These are phyloP conservation scores for Mytilinidion resinicola DNA, from an alignment of 495 filamentous ascomycete genomes.

Conservation along the genomic window DNA sequence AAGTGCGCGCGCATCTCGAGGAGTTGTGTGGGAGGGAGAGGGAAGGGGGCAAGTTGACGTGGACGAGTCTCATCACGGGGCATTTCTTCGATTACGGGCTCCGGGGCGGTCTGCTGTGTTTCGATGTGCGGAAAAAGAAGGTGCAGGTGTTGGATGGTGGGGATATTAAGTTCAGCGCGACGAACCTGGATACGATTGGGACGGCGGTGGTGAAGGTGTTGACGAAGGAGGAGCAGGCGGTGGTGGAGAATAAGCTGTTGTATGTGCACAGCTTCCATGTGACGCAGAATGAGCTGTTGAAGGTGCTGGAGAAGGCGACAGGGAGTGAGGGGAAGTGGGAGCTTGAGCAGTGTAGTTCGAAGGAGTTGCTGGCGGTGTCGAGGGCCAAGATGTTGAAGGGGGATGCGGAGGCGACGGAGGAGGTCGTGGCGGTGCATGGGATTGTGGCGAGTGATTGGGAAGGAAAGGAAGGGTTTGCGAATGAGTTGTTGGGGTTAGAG, in stretches of 20 bases:
- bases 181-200: slow-evolving; percentile 13
- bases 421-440: slow-evolving; percentile 18
- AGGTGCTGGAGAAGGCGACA: slow-evolving; percentile 16
- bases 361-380: slow-evolving; percentile 7
- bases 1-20: slow-evolving; percentile 11
- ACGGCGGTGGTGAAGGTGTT: slow-evolving; percentile 17
- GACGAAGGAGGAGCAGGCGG: slow-evolving; percentile 9
- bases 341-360: slow-evolving; percentile 5
- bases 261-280: slow-evolving; percentile 23
- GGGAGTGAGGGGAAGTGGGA: slow-evolving; percentile 14
- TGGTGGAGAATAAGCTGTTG: slow-evolving; percentile 21
- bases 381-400: slow-evolving; percentile 18
- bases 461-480: slow-evolving; percentile 19
- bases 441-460: slow-evolving; percentile 21
- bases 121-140: slow-evolving; percentile 13
- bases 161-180: slow-evolving; percentile 20
- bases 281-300: slow-evolving; percentile 19
- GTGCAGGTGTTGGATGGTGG: slow-evolving; percentile 24
- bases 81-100: slow-evolving; percentile 28
- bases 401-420: slow-evolving; percentile 15
- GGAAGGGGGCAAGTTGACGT: slow-evolving; percentile 7
- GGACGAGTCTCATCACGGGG: slow-evolving; percentile 24
- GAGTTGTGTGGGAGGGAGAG: slow-evolving; percentile 4
- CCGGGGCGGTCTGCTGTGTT: slow-evolving; percentile 7
- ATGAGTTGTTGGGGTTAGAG: slow-evolving; percentile 19